Evolutionary conservation across 2,329 filamentous ascomycete species (phyloP).

Genomic region (Alternaria conjuncta): DNA sequence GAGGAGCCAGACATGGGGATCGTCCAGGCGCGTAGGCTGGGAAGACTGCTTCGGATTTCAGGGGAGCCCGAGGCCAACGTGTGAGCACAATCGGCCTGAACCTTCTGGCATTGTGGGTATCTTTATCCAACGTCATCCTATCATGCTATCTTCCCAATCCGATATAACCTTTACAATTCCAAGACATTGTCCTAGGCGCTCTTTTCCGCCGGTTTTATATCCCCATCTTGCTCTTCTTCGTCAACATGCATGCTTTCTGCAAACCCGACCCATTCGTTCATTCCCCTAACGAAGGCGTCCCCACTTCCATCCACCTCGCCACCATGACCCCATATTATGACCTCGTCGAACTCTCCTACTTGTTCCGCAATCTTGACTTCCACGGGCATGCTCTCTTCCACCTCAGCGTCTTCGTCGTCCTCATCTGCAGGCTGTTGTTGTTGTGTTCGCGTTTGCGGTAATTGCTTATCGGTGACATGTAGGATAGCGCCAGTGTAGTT

Average conservation of each 20-base stretch:
- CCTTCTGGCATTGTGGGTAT: background rate
- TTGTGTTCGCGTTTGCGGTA: slow-evolving; percentile 16
- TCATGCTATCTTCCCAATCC: background rate
- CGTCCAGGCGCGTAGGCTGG: background rate
- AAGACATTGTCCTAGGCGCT: background rate
- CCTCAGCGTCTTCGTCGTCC: slow-evolving; percentile 22
- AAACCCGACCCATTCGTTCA: slow-evolving; percentile 82
- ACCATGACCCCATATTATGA: slow-evolving; percentile 88
- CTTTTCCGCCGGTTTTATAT: background rate
- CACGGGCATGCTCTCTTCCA: slow-evolving; percentile 24
- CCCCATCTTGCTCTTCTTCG: slow-evolving; percentile 5
- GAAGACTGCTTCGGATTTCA: background rate
- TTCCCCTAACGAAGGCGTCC: slow-evolving; percentile 75
- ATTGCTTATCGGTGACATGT: slow-evolving; percentile 34
- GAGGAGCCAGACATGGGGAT: background rate
- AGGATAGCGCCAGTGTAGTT: slow-evolving; percentile 65
- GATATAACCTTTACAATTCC: background rate
- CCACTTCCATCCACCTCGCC: slow-evolving; percentile 63
- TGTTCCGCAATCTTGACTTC: slow-evolving; percentile 61
- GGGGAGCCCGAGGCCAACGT: background rate
- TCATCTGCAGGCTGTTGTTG: slow-evolving; percentile 15
- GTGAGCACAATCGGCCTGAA: background rate
- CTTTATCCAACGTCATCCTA: background rate
- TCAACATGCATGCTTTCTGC: slow-evolving; percentile 61
- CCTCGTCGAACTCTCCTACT: slow-evolving; percentile 72